These are phyloP conservation scores for Phylloporus scabripes DNA, from an alignment of 768 basidiomycete species.

Conservation along the genomic window DNA sequence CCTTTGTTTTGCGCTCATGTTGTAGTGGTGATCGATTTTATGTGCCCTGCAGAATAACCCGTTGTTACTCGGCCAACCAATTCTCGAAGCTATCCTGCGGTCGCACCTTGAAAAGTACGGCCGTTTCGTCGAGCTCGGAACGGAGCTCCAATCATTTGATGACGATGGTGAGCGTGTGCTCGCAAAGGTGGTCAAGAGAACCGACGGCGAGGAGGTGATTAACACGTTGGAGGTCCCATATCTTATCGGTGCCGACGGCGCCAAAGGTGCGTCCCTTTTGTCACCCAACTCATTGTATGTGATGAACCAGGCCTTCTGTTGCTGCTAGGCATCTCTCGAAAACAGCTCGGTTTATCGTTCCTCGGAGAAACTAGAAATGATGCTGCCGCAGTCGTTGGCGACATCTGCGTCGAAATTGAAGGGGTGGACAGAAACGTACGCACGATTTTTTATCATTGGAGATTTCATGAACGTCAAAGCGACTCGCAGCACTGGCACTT, in stretches of 20 bases:
- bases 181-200: slow-evolving; percentile 30
- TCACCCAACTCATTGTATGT: neutral
- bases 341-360: slow-evolving; percentile 38
- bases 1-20: neutral
- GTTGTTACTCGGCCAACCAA: slow-evolving; percentile 21
- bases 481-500: slow-evolving; percentile 22
- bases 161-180: slow-evolving; percentile 34
- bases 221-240: slow-evolving; percentile 30
- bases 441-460: neutral
- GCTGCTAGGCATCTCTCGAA: slow-evolving; percentile 32
- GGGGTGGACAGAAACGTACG: slow-evolving; percentile 27
- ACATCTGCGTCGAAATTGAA: slow-evolving; percentile 31
- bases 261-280: slow-evolving; percentile 18
- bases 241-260: slow-evolving; percentile 41
- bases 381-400: slow-evolving; percentile 29
- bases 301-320: neutral
- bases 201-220: slow-evolving; percentile 18
- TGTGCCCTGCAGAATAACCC: slow-evolving; percentile 7
- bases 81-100: slow-evolving; percentile 25
- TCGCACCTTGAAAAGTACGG: slow-evolving; percentile 17
- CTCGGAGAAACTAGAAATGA: slow-evolving; percentile 34
- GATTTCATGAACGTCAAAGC: too few relatives aligned
- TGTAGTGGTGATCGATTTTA: neutral
- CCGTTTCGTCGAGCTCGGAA: slow-evolving; percentile 38
- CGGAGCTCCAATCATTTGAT: slow-evolving; percentile 41